A percentile compares a stretch with the other conserved stretches of the same genome.
Conservation (phyloP, 2,329 filamentous ascomycete species). For the Teratosphaeria zuluensis region DNA sequence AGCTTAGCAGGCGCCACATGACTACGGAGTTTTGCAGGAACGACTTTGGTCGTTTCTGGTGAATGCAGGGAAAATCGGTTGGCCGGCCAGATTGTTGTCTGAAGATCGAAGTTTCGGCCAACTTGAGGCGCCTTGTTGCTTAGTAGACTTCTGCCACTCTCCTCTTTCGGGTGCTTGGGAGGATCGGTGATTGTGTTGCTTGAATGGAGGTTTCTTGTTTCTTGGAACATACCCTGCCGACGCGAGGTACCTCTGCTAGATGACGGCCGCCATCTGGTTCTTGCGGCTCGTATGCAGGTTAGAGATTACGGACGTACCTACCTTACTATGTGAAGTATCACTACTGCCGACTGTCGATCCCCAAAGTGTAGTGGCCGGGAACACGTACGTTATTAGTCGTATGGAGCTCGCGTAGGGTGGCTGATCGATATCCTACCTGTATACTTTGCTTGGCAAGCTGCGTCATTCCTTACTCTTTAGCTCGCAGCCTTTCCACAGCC, state of each 20-base stretch:
- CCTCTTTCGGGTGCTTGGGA: too few species aligned
- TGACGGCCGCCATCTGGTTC: not conserved
- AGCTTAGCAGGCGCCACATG: not conserved
- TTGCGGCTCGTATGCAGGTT: not conserved
- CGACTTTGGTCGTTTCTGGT: not conserved
- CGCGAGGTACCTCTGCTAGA: not conserved
- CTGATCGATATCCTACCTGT: too few species aligned
- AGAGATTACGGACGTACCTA: too few species aligned
- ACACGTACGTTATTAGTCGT: too few species aligned
- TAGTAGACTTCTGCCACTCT: too few species aligned
- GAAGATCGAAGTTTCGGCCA: not conserved
- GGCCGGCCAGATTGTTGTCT: not conserved
- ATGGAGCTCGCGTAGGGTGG: too few species aligned
- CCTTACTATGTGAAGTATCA: too few species aligned
- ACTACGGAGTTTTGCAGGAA: not conserved
- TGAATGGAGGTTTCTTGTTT: not conserved
- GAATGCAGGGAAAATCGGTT: not conserved
- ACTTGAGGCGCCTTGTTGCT: not conserved
- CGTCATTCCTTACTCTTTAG: too few species aligned
- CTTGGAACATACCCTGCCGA: not conserved
- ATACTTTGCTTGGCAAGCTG: too few species aligned
- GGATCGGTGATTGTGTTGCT: not conserved
- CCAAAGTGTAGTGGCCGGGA: too few species aligned
- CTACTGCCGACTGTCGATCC: too few species aligned
- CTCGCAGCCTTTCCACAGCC: too few species aligned